Conservation (phyloP, 2,329 filamentous ascomycete species). For the Aspergillus vadensis region DNA sequence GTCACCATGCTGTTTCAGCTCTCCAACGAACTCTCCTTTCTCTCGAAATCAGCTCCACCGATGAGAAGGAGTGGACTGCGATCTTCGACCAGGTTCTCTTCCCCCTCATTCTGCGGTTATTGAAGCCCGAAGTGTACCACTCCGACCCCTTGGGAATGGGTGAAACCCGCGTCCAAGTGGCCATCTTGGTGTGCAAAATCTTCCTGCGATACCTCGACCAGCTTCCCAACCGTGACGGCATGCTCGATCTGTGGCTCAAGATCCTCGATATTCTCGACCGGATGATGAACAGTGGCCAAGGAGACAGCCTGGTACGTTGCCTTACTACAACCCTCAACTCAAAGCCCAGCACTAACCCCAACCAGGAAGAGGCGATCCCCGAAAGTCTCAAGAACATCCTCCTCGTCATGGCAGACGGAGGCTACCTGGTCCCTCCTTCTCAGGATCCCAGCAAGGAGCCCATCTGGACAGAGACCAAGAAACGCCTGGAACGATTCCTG, state of each 20-base stretch:
- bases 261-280: slow-evolving; percentile 95
- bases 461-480: slow-evolving; percentile 64
- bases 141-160: slow-evolving; percentile 91
- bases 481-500: slow-evolving; percentile 61
- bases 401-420: slow-evolving; percentile 89
- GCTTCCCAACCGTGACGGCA: slow-evolving; percentile 80
- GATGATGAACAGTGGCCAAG: slow-evolving; percentile 92
- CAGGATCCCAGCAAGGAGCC: slow-evolving; percentile 53
- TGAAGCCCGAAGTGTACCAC: slow-evolving; percentile 94
- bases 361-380: slow-evolving; percentile 86
- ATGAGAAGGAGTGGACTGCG: slow-evolving; percentile 89
- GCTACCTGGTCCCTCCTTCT: slow-evolving; percentile 72
- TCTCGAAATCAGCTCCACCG: slow-evolving; percentile 76
- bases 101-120: slow-evolving; percentile 78
- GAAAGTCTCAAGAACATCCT: slow-evolving; percentile 96
- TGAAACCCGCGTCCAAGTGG: slow-evolving; percentile 88
- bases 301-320: slow-evolving; percentile 71
- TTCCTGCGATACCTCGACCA: slow-evolving; percentile 91
- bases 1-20: slow-evolving; percentile 82
- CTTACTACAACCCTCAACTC: not conserved
- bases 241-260: slow-evolving; percentile 87
- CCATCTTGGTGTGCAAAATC: slow-evolving; percentile 89
- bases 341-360: not conserved
- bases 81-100: slow-evolving; percentile 95
- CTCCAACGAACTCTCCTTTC: slow-evolving; percentile 85